Evolutionary conservation across 148 eudicot species (phyloP).

Genomic region (Silene conica): DNA sequence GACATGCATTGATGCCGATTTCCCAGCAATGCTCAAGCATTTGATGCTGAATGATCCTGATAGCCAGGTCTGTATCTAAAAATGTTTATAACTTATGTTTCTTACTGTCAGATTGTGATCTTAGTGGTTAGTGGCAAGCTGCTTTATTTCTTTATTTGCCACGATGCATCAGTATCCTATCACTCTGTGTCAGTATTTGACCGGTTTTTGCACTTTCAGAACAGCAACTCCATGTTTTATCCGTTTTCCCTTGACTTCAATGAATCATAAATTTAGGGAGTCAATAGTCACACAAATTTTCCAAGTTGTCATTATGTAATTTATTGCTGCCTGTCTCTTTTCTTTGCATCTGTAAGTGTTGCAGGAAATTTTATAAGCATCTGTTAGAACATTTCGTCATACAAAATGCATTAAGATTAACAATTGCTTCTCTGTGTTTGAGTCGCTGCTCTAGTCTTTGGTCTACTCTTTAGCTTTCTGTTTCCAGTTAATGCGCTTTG

Average conservation of each 20-base stretch:
- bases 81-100: not conserved
- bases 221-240: not conserved
- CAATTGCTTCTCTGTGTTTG: not conserved
- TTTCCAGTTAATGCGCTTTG: not conserved
- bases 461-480: not conserved
- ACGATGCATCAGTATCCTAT: not conserved
- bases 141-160: not conserved
- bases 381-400: not conserved
- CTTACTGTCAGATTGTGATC: conserved; percentile 2
- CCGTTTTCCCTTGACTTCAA: not conserved
- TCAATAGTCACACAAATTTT: not conserved
- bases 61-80: conserved; percentile 53
- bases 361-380: not conserved
- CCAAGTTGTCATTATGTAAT: conserved; percentile 2
- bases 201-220: not conserved
- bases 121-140: not conserved
- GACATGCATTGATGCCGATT: conserved; percentile 89
- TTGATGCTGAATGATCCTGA: conserved; percentile 91
- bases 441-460: not conserved
- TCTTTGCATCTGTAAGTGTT: not conserved
- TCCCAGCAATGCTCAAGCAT: conserved; percentile 69
- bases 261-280: not conserved
- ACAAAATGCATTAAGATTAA: not conserved
- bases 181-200: not conserved
- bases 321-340: conserved; percentile 4